phyloP scores from a whole-genome alignment of 495 filamentous ascomycete species.

The Hyaloscypha bicolor region DNA sequence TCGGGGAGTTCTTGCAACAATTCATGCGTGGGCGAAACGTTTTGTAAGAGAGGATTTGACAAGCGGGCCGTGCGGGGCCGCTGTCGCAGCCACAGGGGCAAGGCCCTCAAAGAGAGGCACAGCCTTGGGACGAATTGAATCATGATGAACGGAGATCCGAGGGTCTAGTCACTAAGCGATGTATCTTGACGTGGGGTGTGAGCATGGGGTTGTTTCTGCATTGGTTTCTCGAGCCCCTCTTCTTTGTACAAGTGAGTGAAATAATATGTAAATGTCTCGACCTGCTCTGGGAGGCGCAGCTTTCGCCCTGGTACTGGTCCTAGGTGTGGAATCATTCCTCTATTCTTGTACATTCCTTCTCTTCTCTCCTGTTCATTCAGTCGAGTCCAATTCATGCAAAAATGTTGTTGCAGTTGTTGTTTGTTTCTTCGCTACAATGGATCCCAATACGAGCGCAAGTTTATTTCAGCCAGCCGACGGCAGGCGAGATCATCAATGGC shows the following conservation, averaged over 20 bases:
- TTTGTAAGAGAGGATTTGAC: neutral
- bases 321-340: neutral
- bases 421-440: constrained; percentile 10
- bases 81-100: neutral
- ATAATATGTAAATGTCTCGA: neutral
- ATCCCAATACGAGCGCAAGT: constrained; percentile 11
- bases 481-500: constrained; percentile 10
- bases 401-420: constrained; percentile 12
- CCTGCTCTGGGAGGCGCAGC: neutral
- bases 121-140: neutral
- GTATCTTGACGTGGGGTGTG: neutral
- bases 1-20: constrained; percentile 18
- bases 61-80: constrained; percentile 4
- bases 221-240: constrained; percentile 4
- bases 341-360: constrained; percentile 1
- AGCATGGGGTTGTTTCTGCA: constrained; percentile 12
- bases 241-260: constrained; percentile 3
- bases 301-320: neutral
- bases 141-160: neutral
- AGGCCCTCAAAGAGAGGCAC: neutral
- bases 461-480: constrained; percentile 17
- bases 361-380: neutral
- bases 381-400: neutral
- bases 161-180: neutral
- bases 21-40: constrained; percentile 10